These are phyloP conservation scores for Quercus wislizeni DNA, from an alignment of 306 rosid genomes.

Conservation along the genomic window DNA sequence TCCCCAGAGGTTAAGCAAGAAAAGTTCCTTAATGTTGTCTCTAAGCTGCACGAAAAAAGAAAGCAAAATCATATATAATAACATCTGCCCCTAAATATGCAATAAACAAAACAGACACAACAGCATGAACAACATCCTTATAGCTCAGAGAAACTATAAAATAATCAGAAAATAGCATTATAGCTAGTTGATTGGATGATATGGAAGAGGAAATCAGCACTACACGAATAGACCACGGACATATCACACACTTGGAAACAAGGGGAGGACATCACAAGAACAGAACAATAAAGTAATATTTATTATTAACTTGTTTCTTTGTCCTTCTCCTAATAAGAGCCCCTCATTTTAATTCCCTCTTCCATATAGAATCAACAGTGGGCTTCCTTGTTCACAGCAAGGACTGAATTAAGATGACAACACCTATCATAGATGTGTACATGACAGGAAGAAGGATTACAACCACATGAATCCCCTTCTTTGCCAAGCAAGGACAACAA, in stretches of 20 bases:
- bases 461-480: slow-evolving; percentile 17
- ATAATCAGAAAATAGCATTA: neutral
- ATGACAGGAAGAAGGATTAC: neutral
- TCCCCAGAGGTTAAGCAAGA: slow-evolving; percentile 93
- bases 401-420: neutral
- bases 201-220: neutral
- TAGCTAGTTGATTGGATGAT: neutral
- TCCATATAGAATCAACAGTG: neutral
- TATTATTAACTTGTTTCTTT: neutral
- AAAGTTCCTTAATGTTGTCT: slow-evolving; percentile 90
- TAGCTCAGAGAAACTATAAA: neutral
- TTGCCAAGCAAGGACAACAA: neutral
- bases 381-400: neutral
- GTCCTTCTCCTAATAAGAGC: neutral
- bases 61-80: neutral
- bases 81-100: neutral
- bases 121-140: neutral
- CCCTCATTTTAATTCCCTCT: neutral
- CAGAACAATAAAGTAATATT: neutral
- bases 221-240: neutral
- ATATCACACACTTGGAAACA: neutral
- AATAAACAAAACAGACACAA: neutral
- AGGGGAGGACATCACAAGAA: neutral
- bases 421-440: slow-evolving; percentile 7
- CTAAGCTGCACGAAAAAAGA: slow-evolving; percentile 57